Conservation (phyloP, 2,329 filamentous ascomycete genomes). For the Clarireedia sp. region DNA sequence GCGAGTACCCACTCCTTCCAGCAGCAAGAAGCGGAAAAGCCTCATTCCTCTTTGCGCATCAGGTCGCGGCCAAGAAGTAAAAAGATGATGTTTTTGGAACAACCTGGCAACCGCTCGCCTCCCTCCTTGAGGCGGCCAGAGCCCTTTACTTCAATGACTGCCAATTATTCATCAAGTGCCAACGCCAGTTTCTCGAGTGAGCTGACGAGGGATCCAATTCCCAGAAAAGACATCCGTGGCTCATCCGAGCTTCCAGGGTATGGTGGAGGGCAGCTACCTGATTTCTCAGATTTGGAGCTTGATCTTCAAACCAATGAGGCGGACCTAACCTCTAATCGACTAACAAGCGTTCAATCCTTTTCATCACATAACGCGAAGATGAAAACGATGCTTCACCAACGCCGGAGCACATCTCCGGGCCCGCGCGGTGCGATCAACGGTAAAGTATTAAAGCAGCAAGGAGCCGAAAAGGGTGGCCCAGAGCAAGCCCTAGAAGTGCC, state of each 20-base stretch:
- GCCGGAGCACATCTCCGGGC: too few relatives aligned
- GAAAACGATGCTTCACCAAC: too few relatives aligned
- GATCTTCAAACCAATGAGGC: not conserved
- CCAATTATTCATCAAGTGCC: not conserved
- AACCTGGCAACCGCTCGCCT: slow-evolving; percentile 12
- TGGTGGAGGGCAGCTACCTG: not conserved
- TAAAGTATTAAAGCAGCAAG: too few relatives aligned
- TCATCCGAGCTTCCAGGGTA: not conserved
- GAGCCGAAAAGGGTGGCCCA: too few relatives aligned
- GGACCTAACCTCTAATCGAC: not conserved
- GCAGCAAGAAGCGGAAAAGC: not conserved
- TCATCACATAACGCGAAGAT: too few relatives aligned
- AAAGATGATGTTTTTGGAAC: slow-evolving; percentile 28
- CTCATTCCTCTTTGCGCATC: slow-evolving; percentile 24
- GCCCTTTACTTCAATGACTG: not conserved
- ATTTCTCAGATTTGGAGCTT: not conserved
- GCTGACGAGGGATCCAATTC: too few relatives aligned
- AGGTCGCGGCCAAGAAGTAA: slow-evolving; percentile 22
- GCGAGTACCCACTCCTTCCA: not conserved
- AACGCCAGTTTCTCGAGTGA: too few relatives aligned
- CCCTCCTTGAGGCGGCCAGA: not conserved
- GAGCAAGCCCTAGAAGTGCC: too few relatives aligned
- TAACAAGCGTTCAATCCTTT: too few relatives aligned
- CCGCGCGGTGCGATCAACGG: too few relatives aligned
- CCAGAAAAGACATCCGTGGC: too few relatives aligned